Evolutionary conservation across 192 early-diverging fungal species (phyloP).

Genomic region (Geranomyces michiganensis): DNA sequence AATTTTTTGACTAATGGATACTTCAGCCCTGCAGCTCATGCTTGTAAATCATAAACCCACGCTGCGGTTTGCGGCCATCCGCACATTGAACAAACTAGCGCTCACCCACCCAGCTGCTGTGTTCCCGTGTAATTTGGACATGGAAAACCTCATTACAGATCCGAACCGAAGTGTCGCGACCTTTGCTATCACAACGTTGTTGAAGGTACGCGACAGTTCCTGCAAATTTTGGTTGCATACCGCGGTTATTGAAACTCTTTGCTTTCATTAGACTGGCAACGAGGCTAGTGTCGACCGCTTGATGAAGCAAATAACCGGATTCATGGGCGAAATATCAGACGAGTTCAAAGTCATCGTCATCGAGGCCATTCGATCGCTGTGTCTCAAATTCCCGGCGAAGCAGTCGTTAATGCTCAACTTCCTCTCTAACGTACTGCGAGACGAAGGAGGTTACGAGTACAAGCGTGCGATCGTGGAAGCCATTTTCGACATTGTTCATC

Average conservation of each 20-base stretch:
- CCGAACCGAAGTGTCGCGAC: slow-evolving; percentile 96
- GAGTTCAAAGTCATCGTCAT: slow-evolving; percentile 99
- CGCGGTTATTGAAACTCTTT: not conserved
- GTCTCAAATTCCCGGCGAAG: slow-evolving; percentile 95
- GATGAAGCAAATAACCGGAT: slow-evolving; percentile 98
- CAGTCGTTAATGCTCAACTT: slow-evolving; percentile 92
- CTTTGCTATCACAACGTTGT: slow-evolving; percentile 96
- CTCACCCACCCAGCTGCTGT: slow-evolving; percentile 89
- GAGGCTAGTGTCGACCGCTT: slow-evolving; percentile 96
- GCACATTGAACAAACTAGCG: slow-evolving; percentile 93
- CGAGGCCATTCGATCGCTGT: slow-evolving; percentile 94
- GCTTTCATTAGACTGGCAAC: slow-evolving; percentile 79
- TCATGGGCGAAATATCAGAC: slow-evolving; percentile 98
- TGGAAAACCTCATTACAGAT: slow-evolving; percentile 97
- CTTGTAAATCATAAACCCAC: slow-evolving; percentile 90
- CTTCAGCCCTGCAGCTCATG: slow-evolving; percentile 90
- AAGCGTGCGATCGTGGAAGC: slow-evolving; percentile 97
- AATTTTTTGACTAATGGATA: no score
- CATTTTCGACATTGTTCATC: slow-evolving; percentile 92
- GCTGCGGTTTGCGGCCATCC: slow-evolving; percentile 94
- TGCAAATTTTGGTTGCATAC: not conserved
- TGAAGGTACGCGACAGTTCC: slow-evolving; percentile 80
- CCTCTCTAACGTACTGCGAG: slow-evolving; percentile 87
- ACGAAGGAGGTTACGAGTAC: slow-evolving; percentile 98
- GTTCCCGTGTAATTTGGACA: slow-evolving; percentile 94